A percentile compares a stretch with the other conserved stretches of the same genome.
phyloP scores from a whole-genome alignment of 306 rosid species.

The Cucurbita moschata region DNA sequence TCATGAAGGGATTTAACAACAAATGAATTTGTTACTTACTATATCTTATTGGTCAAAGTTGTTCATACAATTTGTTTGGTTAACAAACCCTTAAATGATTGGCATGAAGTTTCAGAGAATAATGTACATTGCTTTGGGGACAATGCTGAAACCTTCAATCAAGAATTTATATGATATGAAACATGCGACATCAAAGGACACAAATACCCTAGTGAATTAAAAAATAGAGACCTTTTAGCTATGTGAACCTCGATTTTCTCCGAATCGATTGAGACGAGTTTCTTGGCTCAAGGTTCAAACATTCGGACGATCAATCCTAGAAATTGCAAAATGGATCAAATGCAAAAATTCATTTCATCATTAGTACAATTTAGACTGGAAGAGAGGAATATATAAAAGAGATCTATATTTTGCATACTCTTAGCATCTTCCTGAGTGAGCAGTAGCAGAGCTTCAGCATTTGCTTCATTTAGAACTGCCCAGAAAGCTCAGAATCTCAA shows the following conservation, averaged over 20 bases:
- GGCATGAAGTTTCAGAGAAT: not conserved
- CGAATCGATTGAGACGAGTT: too few relatives aligned
- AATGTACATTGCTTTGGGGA: not conserved
- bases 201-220: not conserved
- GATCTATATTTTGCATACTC: too few relatives aligned
- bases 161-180: too few relatives aligned
- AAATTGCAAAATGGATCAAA: too few relatives aligned
- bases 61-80: not conserved
- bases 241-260: too few relatives aligned
- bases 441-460: constrained; percentile 11
- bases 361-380: too few relatives aligned
- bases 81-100: not conserved
- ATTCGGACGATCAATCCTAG: too few relatives aligned
- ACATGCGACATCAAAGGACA: not conserved
- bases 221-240: too few relatives aligned
- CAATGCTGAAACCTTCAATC: too few relatives aligned
- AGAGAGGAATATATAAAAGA: too few relatives aligned
- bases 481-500: constrained; percentile 38
- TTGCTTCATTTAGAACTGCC: constrained; percentile 15
- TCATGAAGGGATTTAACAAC: not conserved
- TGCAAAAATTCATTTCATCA: too few relatives aligned
- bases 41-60: not conserved
- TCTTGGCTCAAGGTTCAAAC: too few relatives aligned
- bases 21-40: not conserved
- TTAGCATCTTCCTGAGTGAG: not conserved